Percentiles rank a stretch among this genome's conserved stretches.
Evolutionary conservation across 331 rosid genomes (phyloP).

Genomic region (Malus hybrid): DNA sequence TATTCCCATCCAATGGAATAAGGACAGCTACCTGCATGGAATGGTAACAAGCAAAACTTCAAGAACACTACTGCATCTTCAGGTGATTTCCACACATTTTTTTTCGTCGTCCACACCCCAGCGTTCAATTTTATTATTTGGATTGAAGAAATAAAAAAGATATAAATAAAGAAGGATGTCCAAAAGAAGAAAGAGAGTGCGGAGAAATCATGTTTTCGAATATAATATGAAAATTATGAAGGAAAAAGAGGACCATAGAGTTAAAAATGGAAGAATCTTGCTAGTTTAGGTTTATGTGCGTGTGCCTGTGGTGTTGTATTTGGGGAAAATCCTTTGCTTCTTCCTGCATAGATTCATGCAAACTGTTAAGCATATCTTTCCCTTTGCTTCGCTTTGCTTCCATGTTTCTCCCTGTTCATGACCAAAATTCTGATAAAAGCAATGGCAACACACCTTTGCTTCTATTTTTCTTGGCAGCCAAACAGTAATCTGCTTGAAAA

Average conservation of each 20-base stretch:
- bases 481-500: not conserved
- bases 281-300: constrained; percentile 15
- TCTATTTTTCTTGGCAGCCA: constrained; percentile 12
- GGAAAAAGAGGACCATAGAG: not conserved
- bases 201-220: not conserved
- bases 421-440: constrained; percentile 1
- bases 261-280: constrained; percentile 19
- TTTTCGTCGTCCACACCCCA: too few relatives aligned
- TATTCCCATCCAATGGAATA: constrained; percentile 1
- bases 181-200: too few relatives aligned
- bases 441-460: not conserved
- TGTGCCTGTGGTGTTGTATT: constrained; percentile 5
- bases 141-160: too few relatives aligned
- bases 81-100: too few relatives aligned
- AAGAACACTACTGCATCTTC: not conserved
- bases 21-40: not conserved
- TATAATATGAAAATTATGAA: not conserved
- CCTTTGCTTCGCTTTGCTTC: constrained; percentile 26
- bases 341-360: constrained; percentile 18
- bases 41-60: not conserved
- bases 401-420: constrained; percentile 20
- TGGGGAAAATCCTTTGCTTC: constrained; percentile 39
- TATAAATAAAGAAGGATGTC: too few relatives aligned
- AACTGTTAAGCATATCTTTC: constrained; percentile 20
- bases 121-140: too few relatives aligned